These are phyloP conservation scores for Miscanthus lutarioriparius DNA, from an alignment of 176 grass and related monocot species.

Conservation along the genomic window DNA sequence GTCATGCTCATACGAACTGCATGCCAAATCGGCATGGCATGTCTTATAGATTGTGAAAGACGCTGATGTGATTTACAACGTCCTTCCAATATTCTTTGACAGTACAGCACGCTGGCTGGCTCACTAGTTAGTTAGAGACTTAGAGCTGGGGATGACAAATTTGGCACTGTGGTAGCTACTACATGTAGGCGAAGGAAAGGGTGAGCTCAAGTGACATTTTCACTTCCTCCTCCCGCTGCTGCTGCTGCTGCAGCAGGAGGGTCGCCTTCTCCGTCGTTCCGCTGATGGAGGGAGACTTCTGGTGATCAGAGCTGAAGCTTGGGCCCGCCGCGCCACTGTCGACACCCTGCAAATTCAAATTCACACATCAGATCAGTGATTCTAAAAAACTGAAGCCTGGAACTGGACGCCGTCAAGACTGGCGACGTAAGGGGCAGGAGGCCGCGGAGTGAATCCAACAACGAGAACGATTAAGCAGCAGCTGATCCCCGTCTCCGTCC, in stretches of 20 bases:
- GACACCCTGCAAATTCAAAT: conserved; percentile 22
- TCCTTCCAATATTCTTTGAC: conserved; percentile 18
- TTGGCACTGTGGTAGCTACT: not conserved
- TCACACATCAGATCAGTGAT: not conserved
- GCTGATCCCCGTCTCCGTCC: too few relatives aligned
- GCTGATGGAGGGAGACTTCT: conserved; percentile 23
- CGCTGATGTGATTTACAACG: not conserved
- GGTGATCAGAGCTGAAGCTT: conserved; percentile 24
- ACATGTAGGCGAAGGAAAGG: conserved; percentile 90
- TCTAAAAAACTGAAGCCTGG: too few relatives aligned
- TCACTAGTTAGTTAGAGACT: not conserved
- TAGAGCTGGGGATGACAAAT: not conserved
- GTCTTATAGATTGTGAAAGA: not conserved
- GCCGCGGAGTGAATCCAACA: too few relatives aligned
- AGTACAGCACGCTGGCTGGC: conserved; percentile 13
- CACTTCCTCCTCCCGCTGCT: conserved; percentile 5
- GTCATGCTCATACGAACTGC: not conserved
- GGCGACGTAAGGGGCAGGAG: too few relatives aligned
- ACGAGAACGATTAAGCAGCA: too few relatives aligned
- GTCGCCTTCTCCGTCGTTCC: conserved; percentile 6
- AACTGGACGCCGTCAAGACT: too few relatives aligned
- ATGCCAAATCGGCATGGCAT: conserved; percentile 1
- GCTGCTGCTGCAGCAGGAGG: not conserved
- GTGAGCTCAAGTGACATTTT: conserved; percentile 66
- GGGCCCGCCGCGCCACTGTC: not conserved